A percentile compares a stretch with the other conserved stretches of the same genome.
phyloP scores from a whole-genome alignment of 2,329 filamentous ascomycete genomes.

The Paecilomyces sp. region DNA sequence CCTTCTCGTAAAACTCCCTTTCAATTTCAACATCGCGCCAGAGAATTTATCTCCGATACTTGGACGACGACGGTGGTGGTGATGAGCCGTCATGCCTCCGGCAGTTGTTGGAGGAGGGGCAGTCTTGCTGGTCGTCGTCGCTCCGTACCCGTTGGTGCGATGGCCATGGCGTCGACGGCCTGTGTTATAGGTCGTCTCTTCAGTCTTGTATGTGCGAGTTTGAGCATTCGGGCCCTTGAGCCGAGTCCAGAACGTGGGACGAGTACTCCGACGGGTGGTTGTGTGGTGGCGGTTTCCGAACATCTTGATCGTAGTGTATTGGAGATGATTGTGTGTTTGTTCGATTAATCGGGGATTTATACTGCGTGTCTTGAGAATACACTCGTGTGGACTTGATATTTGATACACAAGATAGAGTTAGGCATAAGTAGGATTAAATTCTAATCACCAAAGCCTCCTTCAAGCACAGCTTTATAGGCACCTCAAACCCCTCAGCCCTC shows the following conservation, averaged over 20 bases:
- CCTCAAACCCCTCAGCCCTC: background rate
- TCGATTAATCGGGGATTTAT: background rate
- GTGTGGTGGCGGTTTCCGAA: conserved; percentile 5
- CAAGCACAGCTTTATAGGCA: too few relatives aligned
- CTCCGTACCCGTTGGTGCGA: background rate
- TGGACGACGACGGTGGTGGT: conserved; percentile 61
- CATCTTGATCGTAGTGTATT: conserved; percentile 4
- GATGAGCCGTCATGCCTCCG: conserved; percentile 39
- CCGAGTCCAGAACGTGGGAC: conserved; percentile 49
- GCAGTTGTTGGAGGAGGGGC: conserved; percentile 30
- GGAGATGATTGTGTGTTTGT: background rate
- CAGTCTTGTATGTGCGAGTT: conserved; percentile 28
- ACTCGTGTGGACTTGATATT: background rate
- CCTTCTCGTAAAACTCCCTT: conserved; percentile 60
- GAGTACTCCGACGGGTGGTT: conserved; percentile 35
- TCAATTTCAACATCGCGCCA: conserved; percentile 67
- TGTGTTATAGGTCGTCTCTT: conserved; percentile 1
- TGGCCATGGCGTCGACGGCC: background rate
- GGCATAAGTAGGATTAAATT: too few relatives aligned
- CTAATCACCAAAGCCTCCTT: too few relatives aligned
- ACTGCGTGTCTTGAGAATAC: too few relatives aligned
- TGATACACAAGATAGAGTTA: background rate
- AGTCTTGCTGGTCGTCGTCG: conserved; percentile 31
- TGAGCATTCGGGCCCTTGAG: conserved; percentile 37
- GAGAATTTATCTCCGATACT: conserved; percentile 70